Evolutionary conservation across 495 filamentous ascomycete species (phyloP).

Genomic region (Annulohypoxylon bovei): DNA sequence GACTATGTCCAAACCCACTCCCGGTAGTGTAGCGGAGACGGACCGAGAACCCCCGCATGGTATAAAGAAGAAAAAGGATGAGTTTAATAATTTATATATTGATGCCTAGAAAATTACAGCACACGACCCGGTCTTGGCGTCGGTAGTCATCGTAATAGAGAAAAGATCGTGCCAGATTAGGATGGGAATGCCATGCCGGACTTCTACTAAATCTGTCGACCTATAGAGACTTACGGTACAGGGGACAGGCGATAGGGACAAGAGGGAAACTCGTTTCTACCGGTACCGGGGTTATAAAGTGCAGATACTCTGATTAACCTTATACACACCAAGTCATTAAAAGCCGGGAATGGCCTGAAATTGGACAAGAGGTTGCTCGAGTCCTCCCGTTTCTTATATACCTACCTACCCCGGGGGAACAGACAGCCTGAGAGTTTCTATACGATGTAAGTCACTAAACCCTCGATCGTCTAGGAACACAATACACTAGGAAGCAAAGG

Average conservation of each 20-base stretch:
- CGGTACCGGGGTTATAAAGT: slow-evolving; percentile 30
- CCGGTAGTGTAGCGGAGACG: slow-evolving; percentile 86
- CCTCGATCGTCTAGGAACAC: slow-evolving; percentile 43
- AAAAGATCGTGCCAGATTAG: slow-evolving; percentile 33
- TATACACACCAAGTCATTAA: slow-evolving; percentile 40
- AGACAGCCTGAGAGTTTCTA: slow-evolving; percentile 38
- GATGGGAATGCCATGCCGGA: slow-evolving; percentile 43
- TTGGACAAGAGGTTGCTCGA: slow-evolving; percentile 41
- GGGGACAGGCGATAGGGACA: slow-evolving; percentile 21
- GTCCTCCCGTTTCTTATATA: slow-evolving; percentile 47
- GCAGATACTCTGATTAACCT: slow-evolving; percentile 36
- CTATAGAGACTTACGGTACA: slow-evolving; percentile 27
- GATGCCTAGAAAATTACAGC: slow-evolving; percentile 36
- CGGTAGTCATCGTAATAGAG: slow-evolving; percentile 34
- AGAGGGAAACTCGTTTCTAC: slow-evolving; percentile 33
- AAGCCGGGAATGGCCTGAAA: slow-evolving; percentile 46
- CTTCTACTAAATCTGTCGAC: slow-evolving; percentile 34
- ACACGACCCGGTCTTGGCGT: slow-evolving; percentile 37
- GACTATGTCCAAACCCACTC: slow-evolving; percentile 71
- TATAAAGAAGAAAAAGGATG: slow-evolving; percentile 50
- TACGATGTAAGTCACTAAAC: slow-evolving; percentile 40
- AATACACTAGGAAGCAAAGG: slow-evolving; percentile 44
- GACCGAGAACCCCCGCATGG: slow-evolving; percentile 85
- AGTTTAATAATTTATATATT: slow-evolving; percentile 39
- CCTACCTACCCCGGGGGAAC: slow-evolving; percentile 41